Conservation (phyloP, 257 asterid species). For the Henckelia pumila region DNA sequence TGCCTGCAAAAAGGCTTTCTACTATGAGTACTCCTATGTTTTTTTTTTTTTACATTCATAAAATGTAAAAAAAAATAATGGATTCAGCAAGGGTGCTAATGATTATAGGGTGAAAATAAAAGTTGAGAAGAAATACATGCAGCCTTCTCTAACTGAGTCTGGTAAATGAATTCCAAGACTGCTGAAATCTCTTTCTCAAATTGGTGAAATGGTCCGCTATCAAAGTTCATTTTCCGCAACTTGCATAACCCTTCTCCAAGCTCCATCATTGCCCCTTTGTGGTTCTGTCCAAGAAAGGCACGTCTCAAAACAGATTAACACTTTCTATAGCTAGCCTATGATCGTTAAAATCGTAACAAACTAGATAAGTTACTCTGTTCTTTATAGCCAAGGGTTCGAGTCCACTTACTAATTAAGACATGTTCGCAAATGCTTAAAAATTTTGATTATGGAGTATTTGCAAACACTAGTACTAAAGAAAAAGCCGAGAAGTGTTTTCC, state of each 20-base stretch:
- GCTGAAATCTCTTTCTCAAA: slow-evolving; percentile 72
- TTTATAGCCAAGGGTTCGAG: neutral
- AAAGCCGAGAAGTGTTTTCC: too few species aligned
- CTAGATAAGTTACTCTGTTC: neutral
- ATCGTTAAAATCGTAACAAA: neutral
- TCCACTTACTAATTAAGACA: too few species aligned
- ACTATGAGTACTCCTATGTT: too few species aligned
- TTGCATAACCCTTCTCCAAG: slow-evolving; percentile 88
- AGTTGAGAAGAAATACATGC: slow-evolving; percentile 45
- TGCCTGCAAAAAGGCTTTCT: slow-evolving; percentile 36
- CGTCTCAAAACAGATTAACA: slow-evolving; percentile 2
- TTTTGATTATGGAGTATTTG: too few species aligned
- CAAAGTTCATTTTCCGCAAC: slow-evolving; percentile 71
- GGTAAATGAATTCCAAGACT: slow-evolving; percentile 70
- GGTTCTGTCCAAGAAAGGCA: slow-evolving; percentile 46
- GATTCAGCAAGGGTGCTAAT: neutral
- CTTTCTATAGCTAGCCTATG: neutral
- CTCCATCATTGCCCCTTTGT: slow-evolving; percentile 94
- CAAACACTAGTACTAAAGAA: too few species aligned
- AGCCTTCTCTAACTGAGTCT: slow-evolving; percentile 73
- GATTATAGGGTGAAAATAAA: neutral
- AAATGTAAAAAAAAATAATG: too few species aligned
- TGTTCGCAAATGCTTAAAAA: too few species aligned
- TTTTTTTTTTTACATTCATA: too few species aligned
- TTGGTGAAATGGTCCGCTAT: slow-evolving; percentile 65